Evolutionary conservation across 176 grass and related monocot species (phyloP).

Genomic region (Urochloa ruziziensis): DNA sequence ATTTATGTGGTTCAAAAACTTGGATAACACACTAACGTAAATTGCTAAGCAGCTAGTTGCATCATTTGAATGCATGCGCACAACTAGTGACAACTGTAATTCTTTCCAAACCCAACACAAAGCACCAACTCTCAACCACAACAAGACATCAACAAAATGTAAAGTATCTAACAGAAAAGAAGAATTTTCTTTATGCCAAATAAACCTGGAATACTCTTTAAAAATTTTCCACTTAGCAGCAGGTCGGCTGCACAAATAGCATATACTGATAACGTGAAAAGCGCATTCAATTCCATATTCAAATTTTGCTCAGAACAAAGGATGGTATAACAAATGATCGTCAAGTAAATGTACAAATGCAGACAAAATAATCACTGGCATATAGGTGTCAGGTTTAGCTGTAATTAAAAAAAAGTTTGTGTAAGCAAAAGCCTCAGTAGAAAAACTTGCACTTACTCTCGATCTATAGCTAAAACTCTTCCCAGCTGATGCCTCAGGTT

Average conservation of each 20-base stretch:
- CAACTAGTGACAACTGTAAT: not conserved
- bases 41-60: not conserved
- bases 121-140: not conserved
- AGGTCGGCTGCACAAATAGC: not conserved
- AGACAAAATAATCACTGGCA: not conserved
- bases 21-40: conserved; percentile 20
- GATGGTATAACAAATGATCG: not conserved
- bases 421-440: conserved; percentile 14
- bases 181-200: not conserved
- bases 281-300: not conserved
- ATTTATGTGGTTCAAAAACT: conserved; percentile 2
- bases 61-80: not conserved
- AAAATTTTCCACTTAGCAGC: not conserved
- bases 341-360: not conserved
- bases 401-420: not conserved
- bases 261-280: not conserved
- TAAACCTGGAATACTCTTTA: not conserved
- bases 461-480: conserved; percentile 87
- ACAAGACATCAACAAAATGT: conserved; percentile 17
- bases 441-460: conserved; percentile 59
- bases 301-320: not conserved
- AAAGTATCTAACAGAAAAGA: not conserved
- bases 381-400: not conserved
- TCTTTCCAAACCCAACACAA: not conserved
- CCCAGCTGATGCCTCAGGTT: conserved; percentile 78